Base-by-base conservation (phyloP, 805 yeast genomes). In the Spathaspora boniae region DNA sequence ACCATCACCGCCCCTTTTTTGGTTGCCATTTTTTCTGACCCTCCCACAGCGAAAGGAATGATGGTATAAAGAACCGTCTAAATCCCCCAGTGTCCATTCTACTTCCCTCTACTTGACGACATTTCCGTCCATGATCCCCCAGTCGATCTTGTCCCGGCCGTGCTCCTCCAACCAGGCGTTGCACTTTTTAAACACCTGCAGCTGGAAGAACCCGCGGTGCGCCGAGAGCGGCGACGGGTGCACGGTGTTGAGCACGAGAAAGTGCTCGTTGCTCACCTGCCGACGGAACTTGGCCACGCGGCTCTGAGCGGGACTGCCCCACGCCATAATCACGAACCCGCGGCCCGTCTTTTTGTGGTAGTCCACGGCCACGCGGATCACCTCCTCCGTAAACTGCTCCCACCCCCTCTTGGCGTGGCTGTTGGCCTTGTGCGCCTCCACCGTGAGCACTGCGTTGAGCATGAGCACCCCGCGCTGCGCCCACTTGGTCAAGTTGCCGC, bases 211-310 rank as follows among this genome's bases (percentile, higher is more conserved):
- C 1, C 74, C 96, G 28, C 94, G 65, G 14, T 82, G 71, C 0
- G 98, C 98, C 43, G 95, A 84, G 33, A 93, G 62, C 1, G 99
- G 99, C 18, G 95, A 84, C 1, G 99, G 99, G 59, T 93, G 99
- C 0, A 88, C 97, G 0, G 87, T 70, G 42, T 72, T 74, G 18
- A 93, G 60, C 0, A 86, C 75, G 27, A 72, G 48, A 38, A 78
- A 70, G 25, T 64, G 16, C 16, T 36, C 26, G 11, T 19, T 15
- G 3, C 57, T 36, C 50, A 33, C 8, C 16, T 33, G 18, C 44
- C 60, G 42, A 4, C 43, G 34, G 34, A 62, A 56, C 33, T 60
- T 62, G 17, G 68, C 70, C 2, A 82, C 69, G 16, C 86, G 59
- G 38, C 76, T 77, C 20, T 73, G 80, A 0, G 93, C 93, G 5